Base-by-base conservation (phyloP, 2,329 filamentous ascomycete species). In the Catunica adiposa region DNA sequence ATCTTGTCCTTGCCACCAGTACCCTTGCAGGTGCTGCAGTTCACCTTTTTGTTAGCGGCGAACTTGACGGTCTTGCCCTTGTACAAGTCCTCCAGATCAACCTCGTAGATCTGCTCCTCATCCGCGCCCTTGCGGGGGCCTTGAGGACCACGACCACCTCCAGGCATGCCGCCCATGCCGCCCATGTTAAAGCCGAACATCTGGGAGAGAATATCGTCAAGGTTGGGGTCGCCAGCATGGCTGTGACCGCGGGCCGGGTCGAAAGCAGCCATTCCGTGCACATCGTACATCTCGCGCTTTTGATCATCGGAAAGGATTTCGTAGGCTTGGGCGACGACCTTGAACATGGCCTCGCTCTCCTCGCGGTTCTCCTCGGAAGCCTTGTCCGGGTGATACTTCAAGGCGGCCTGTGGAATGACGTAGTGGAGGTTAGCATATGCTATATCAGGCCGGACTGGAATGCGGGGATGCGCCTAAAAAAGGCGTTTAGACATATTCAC, bases 51-150 rank as follows among this genome's bases (percentile, higher is more conserved):
- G 64, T 89, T 94, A 65, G 86, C 92, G 7, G 88, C 59, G 67
- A 98, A 96, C 71, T 94, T 92, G 65, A 94, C 92, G 0, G 92
- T 96, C 76, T 97, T 96, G 64, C 92, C 92, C 72, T 94, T 96
- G 77, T 97, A 98, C 31, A 98, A 76, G 69, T 98, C 92, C 68
- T 97, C 92, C 58, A 98, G 72, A 1, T 82, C 85, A 57, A 97
- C 86, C 66, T 89, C 83, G 70, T 98, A 97, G 63, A 87, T 80
- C 64, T 94, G 87, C 66, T 94, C 84, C 68, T 96, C 90, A 62
- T 89, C 83, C 54, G 78, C 80, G 48, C 90, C 89, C 63, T 82
- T 84, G 58, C 83, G 75, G 23, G 82, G 82, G 61, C 77, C 74
- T 61, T 73, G 73, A 9, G 80, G 79, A 2, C 76, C 74, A 34